These are phyloP conservation scores for Alnus glutinosa DNA, from an alignment of 306 rosid species.

Conservation along the genomic window DNA sequence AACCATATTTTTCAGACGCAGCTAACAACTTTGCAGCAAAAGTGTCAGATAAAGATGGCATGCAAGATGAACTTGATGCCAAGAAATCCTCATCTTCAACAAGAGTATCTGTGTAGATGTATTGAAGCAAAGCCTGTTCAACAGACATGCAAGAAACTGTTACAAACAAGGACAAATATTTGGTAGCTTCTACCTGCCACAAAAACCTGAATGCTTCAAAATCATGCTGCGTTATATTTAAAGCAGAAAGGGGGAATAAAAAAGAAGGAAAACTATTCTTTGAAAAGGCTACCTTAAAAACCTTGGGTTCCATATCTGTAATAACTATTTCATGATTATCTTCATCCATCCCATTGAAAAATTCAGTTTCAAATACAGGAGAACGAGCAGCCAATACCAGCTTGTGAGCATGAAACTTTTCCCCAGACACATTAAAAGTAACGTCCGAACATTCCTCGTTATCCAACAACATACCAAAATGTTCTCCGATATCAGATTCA, in stretches of 20 bases:
- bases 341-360: conserved; percentile 58
- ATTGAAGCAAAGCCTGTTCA: conserved; percentile 91
- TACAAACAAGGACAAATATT: conserved; percentile 21
- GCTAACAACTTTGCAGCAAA: conserved; percentile 87
- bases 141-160: conserved; percentile 32
- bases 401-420: conserved; percentile 83
- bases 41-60: conserved; percentile 61
- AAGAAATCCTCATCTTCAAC: conserved; percentile 78
- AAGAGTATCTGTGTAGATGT: conserved; percentile 79
- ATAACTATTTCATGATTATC: conserved; percentile 58
- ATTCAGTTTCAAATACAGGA: conserved; percentile 63
- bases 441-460: conserved; percentile 89
- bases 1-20: conserved; percentile 81
- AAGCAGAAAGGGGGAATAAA: neutral
- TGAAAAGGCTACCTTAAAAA: conserved; percentile 72
- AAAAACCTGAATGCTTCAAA: conserved; percentile 10
- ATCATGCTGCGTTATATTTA: conserved; percentile 10
- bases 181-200: neutral
- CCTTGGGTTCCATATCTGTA: conserved; percentile 80
- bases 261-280: neutral
- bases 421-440: conserved; percentile 76
- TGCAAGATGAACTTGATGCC: conserved; percentile 58
- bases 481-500: conserved; percentile 78
- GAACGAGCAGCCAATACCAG: conserved; percentile 94
- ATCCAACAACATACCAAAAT: conserved; percentile 74